These are phyloP conservation scores for Rhododendron ovatum DNA, from an alignment of 148 eudicot species.

Conservation along the genomic window DNA sequence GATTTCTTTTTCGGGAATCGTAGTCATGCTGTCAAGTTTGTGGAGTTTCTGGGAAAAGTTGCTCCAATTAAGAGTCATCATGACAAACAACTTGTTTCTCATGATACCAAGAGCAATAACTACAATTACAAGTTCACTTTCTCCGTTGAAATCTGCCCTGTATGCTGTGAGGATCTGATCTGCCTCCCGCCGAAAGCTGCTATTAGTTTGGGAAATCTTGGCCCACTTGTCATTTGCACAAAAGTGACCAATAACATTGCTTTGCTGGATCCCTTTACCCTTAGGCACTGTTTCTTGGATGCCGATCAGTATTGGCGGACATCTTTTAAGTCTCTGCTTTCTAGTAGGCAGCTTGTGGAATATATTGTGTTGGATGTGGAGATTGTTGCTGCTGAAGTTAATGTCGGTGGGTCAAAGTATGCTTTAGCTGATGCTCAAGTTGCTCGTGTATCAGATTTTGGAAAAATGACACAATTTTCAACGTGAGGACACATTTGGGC, in stretches of 20 bases:
- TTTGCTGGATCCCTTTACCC: conserved; percentile 42
- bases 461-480: conserved; percentile 53
- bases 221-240: conserved; percentile 50
- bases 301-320: conserved; percentile 54
- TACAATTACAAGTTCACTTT: conserved; percentile 62
- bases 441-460: conserved; percentile 64
- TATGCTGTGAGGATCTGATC: conserved; percentile 74
- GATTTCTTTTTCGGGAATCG: conserved; percentile 70
- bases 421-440: conserved; percentile 59
- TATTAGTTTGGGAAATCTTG: conserved; percentile 40
- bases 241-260: conserved; percentile 41
- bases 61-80: conserved; percentile 45
- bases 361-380: conserved; percentile 45
- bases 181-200: conserved; percentile 66
- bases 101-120: conserved; percentile 65
- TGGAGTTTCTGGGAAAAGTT: conserved; percentile 66
- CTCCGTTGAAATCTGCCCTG: conserved; percentile 61
- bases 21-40: conserved; percentile 66
- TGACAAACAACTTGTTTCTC: conserved; percentile 54
- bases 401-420: conserved; percentile 56
- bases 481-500: conserved; percentile 59
- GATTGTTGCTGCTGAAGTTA: conserved; percentile 36
- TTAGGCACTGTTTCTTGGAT: conserved; percentile 42
- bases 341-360: conserved; percentile 49
- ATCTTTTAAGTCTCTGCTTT: conserved; percentile 30